A percentile compares a stretch with the other conserved stretches of the same genome.
phyloP scores from a whole-genome alignment of 208 protist species.

The Trypanosoma platydactyli region DNA sequence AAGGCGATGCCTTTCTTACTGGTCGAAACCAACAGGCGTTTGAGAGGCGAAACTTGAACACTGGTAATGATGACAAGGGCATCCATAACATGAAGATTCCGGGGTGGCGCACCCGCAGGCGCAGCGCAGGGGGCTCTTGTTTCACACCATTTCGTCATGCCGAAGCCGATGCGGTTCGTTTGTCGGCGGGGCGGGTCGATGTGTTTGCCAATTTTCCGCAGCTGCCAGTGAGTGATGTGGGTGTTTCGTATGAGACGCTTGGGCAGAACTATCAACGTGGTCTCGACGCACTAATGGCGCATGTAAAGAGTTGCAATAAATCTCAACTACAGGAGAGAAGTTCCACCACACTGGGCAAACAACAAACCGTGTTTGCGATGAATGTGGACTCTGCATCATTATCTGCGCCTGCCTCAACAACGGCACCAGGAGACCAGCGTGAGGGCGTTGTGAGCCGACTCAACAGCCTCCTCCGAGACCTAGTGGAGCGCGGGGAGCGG shows the following conservation, averaged over 20 bases:
- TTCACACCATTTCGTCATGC: background rate
- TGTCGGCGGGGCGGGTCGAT: constrained; percentile 28
- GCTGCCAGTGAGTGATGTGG: constrained; percentile 36
- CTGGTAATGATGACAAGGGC: background rate
- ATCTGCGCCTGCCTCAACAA: background rate
- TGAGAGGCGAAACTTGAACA: background rate
- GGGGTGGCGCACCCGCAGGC: background rate
- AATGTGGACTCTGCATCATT: constrained; percentile 15
- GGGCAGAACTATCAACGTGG: constrained; percentile 48
- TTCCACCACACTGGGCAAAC: background rate
- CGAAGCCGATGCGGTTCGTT: background rate
- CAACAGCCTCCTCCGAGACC: constrained; percentile 42
- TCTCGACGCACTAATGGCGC: constrained; percentile 48
- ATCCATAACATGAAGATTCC: background rate
- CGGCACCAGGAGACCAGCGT: constrained; percentile 9
- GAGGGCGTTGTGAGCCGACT: constrained; percentile 27
- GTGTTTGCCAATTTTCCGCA: constrained; percentile 72
- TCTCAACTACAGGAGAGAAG: constrained; percentile 14
- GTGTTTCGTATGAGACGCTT: constrained; percentile 45
- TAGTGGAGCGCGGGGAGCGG: constrained; percentile 53
- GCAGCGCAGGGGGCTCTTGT: background rate
- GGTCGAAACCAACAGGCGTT: background rate
- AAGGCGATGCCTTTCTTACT: background rate
- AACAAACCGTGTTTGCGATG: background rate
- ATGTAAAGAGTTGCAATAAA: constrained; percentile 27